Base-by-base conservation (phyloP, 192 early-diverging fungal genomes). In the Coemansia sp. region DNA sequence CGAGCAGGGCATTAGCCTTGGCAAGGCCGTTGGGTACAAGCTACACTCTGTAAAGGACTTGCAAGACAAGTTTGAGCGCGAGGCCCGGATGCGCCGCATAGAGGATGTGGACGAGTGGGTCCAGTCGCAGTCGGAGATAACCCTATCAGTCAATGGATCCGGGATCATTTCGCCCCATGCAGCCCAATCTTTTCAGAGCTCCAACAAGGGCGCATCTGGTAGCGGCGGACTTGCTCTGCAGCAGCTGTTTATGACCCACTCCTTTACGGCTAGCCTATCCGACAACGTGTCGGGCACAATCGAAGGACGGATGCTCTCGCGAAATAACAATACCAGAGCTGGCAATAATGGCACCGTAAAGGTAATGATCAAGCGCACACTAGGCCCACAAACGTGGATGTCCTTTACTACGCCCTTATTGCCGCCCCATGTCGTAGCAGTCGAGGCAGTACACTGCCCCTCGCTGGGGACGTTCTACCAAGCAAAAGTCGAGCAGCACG, bases 1-100 rank as follows among this genome's bases (percentile, higher is more conserved):
- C n/a, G 95, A 96, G 69, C 90, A 93, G 70, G 96, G 96, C 40
- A 72, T 98, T 31, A 81, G 74, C 41, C 75, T 86, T 24, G 82
- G 73, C 63, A 86, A 79, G 77, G 88, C 89, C 22, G 78, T 94
- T 8, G 92, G 93, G 16, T 82, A 87, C 49, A 87, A 83, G 47
- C 73, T 90, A 62, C 91, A 93, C 65, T 88, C 93, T 18, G 75
- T 88, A 34, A 84, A 89, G 54, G 91, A 93, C 80, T 76, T 94
- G 70, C 85, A 86, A 24, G 88, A 86, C 18, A 88, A 88, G 60
- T 92, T 90, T 75, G 88, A 93, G 73, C 85, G 80, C 27, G 74
- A 90, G 46, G 86, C 87, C 10, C 84, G 87, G 41, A 70, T 79
- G 63, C 88, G 86, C 68, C 81, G 85, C 55, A 86, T 88, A 47